Evolutionary conservation across 2,329 filamentous ascomycete species (phyloP).

Genomic region (Madurella mycetomatis): DNA sequence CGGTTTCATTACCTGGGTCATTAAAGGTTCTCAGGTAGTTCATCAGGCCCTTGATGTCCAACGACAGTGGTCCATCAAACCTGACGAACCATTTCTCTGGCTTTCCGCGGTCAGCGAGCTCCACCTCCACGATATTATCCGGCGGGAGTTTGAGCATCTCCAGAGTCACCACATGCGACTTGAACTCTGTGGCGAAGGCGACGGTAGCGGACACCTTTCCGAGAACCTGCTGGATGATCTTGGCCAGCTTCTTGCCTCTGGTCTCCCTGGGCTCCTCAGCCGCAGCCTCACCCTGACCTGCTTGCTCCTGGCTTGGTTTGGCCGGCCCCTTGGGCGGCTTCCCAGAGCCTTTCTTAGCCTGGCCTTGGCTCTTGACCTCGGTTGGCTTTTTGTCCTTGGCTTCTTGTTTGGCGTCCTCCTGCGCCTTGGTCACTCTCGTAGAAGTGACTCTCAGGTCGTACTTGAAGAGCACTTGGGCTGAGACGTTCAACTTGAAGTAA

Average conservation of each 20-base stretch:
- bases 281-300: not conserved
- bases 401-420: slow-evolving; percentile 12
- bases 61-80: slow-evolving; percentile 38
- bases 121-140: slow-evolving; percentile 33
- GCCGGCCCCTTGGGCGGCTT: slow-evolving; percentile 4
- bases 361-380: too few species aligned
- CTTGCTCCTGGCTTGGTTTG: not conserved
- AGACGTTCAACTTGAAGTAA: slow-evolving; percentile 45
- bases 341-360: slow-evolving; percentile 5
- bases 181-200: slow-evolving; percentile 46
- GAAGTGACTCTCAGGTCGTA: slow-evolving; percentile 41
- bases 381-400: slow-evolving; percentile 4
- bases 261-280: slow-evolving; percentile 9
- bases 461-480: slow-evolving; percentile 36
- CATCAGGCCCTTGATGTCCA: slow-evolving; percentile 39
- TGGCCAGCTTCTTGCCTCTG: slow-evolving; percentile 36
- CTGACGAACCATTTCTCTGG: slow-evolving; percentile 38
- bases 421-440: slow-evolving; percentile 8
- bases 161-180: slow-evolving; percentile 42
- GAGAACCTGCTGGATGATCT: slow-evolving; percentile 39
- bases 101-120: slow-evolving; percentile 29
- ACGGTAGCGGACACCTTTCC: slow-evolving; percentile 31
- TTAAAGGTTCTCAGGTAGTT: slow-evolving; percentile 42
- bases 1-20: slow-evolving; percentile 33
- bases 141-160: slow-evolving; percentile 36